Conservation (phyloP, 1,284 basidiomycete species). For the Sporisorium graminicola region DNA sequence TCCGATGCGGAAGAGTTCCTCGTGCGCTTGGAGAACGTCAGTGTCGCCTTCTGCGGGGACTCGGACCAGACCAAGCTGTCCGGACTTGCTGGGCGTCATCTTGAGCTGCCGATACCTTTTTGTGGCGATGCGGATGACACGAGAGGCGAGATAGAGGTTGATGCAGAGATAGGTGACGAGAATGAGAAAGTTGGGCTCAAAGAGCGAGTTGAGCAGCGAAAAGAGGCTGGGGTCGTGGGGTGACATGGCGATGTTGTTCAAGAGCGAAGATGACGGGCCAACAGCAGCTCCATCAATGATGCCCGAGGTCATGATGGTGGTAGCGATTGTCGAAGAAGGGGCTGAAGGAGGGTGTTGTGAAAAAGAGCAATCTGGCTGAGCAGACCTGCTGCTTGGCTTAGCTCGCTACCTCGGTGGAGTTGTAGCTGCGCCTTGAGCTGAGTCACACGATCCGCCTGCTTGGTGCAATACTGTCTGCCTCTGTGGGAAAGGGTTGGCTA, state of each 20-base stretch:
- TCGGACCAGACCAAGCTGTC: conserved; percentile 13
- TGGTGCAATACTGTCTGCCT: neutral
- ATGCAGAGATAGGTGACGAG: conserved; percentile 45
- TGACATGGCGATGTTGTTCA: conserved; percentile 10
- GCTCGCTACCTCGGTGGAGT: neutral
- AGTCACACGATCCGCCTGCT: neutral
- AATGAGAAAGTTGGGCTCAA: conserved; percentile 57
- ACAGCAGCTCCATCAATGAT: neutral
- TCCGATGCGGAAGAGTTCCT: conserved; percentile 8
- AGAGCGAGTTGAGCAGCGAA: conserved; percentile 33
- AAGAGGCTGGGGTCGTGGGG: conserved; percentile 27
- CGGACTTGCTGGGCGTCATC: conserved; percentile 13
- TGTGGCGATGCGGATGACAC: conserved; percentile 33
- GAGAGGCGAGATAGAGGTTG: conserved; percentile 33
- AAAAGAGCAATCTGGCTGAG: neutral
- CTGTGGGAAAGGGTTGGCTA: neutral
- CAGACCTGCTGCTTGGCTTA: neutral
- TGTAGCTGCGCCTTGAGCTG: neutral
- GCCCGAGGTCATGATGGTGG: conserved; percentile 16
- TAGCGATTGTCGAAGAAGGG: neutral
- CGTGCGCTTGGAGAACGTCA: conserved; percentile 10
- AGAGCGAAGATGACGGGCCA: neutral
- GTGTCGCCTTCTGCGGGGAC: neutral
- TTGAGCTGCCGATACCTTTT: conserved; percentile 27
- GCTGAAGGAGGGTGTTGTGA: too few species aligned